Conservation (phyloP, 345 rosid species). For the Pistacia atlantica region DNA sequence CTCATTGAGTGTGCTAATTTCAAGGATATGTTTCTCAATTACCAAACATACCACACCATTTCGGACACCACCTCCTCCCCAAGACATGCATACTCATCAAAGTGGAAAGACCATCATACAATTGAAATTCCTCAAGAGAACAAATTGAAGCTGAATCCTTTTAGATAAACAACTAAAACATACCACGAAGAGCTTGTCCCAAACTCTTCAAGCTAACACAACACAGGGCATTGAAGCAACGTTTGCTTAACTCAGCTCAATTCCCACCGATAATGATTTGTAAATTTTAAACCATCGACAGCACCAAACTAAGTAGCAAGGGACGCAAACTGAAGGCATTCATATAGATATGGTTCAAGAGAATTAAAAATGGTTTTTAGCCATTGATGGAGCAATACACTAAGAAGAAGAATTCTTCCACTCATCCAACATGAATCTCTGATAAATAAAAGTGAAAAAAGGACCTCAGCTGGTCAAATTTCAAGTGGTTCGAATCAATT, state of each 20-base stretch:
- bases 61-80: background rate
- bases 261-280: background rate
- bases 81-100: background rate
- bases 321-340: background rate
- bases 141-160: background rate
- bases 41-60: background rate
- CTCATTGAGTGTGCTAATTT: background rate
- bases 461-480: background rate
- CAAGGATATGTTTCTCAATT: constrained; percentile 4
- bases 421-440: background rate
- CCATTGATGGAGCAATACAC: background rate
- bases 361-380: background rate
- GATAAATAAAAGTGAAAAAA: background rate
- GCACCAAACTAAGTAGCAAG: background rate
- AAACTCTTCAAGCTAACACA: background rate
- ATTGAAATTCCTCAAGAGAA: background rate
- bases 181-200: background rate
- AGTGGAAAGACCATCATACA: background rate
- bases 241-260: background rate
- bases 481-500: no score
- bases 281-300: background rate
- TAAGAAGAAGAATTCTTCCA: background rate
- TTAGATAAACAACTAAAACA: background rate
- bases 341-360: background rate
- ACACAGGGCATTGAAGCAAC: background rate